phyloP scores from a whole-genome alignment of 129 eudicot species.

The Gnaphalium uliginosum region DNA sequence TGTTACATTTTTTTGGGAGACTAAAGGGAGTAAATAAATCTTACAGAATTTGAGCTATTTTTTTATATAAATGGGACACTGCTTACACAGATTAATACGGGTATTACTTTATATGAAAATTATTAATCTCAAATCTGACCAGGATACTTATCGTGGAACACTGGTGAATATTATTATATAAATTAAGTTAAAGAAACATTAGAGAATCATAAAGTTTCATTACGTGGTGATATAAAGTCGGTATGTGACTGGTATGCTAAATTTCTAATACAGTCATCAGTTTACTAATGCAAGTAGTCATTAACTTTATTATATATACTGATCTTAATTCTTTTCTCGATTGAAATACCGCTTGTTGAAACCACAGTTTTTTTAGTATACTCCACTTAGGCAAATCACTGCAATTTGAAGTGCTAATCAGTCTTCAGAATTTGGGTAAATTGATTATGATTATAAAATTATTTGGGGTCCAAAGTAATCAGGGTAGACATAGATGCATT shows the following conservation, averaged over 20 bases:
- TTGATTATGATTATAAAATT: not conserved
- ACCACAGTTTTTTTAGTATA: too few relatives aligned
- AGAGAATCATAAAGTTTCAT: not conserved
- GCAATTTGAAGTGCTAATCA: not conserved
- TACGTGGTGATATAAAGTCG: not conserved
- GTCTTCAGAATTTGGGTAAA: not conserved
- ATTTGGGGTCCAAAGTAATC: not conserved
- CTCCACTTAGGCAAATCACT: not conserved
- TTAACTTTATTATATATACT: not conserved
- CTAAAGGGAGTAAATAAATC: not conserved
- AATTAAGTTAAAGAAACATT: not conserved
- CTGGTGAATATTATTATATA: not conserved
- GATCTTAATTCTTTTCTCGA: not conserved
- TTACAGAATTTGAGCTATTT: not conserved
- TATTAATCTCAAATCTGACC: not conserved
- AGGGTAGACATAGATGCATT: not conserved
- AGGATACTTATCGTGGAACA: constrained; percentile 9
- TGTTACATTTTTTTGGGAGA: not conserved
- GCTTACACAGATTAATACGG: not conserved
- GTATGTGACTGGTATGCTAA: not conserved
- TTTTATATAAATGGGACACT: not conserved
- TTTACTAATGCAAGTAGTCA: not conserved
- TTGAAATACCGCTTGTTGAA: too few relatives aligned
- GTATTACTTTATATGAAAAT: not conserved
- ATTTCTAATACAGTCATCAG: not conserved